Evolutionary conservation across 768 basidiomycete genomes (phyloP).

Genomic region (Mycena polygramma): DNA sequence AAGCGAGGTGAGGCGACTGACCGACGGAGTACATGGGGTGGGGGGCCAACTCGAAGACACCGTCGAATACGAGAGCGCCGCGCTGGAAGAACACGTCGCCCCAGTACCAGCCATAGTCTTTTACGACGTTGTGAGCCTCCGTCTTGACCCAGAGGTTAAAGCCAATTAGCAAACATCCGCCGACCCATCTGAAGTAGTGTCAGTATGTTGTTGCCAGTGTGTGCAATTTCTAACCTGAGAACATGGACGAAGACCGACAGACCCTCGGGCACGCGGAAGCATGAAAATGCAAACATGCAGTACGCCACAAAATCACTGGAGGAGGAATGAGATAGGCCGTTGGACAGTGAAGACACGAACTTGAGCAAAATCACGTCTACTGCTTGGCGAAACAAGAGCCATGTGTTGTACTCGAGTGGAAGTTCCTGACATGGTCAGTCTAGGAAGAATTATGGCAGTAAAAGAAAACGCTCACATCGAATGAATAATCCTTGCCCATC

Average conservation of each 20-base stretch:
- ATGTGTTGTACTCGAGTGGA: conserved; percentile 94
- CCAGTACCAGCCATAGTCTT: conserved; percentile 99
- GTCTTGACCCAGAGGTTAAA: conserved; percentile 99
- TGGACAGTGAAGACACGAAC: conserved; percentile 59
- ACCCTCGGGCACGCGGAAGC: conserved; percentile 87
- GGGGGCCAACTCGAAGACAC: conserved; percentile 94
- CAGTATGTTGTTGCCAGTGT: conserved; percentile 1
- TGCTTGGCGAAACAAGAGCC: conserved; percentile 95
- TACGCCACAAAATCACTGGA: conserved; percentile 93
- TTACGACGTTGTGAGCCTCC: conserved; percentile 97
- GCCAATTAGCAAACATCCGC: conserved; percentile 85
- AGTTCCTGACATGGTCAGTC: conserved; percentile 68
- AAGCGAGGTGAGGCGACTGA: conserved; percentile 42
- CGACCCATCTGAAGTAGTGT: conserved; percentile 76
- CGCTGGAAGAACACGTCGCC: conserved; percentile 94
- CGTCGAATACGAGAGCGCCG: conserved; percentile 95
- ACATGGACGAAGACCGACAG: conserved; percentile 81
- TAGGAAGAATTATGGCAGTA: too few relatives aligned
- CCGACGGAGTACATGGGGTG: conserved; percentile 97
- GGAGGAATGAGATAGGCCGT: conserved; percentile 19
- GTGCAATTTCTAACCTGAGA: conserved; percentile 66
- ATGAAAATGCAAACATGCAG: conserved; percentile 94
- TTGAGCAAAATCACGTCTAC: conserved; percentile 97
- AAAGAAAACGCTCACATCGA: conserved; percentile 75
- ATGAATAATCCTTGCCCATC: conserved; percentile 95